Conservation (phyloP, 805 yeast species). For the Schizosaccharomyces octosporus region DNA sequence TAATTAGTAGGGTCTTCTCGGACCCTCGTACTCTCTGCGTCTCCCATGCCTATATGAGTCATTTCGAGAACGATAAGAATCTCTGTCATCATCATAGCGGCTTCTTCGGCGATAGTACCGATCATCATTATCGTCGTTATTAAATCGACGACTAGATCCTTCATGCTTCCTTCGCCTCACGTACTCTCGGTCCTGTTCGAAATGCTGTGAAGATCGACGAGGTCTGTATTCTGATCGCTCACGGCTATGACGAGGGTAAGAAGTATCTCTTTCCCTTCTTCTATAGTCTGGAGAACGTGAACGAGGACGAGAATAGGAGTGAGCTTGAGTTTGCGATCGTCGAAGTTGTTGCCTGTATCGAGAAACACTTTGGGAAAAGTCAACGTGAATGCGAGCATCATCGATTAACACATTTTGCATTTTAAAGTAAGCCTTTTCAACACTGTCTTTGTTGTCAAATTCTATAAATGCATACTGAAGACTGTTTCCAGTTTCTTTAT, state of each 20-base stretch:
- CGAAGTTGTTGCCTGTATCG: background rate
- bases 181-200: background rate
- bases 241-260: no score
- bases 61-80: no score
- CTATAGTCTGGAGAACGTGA: no score
- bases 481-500: slow-evolving; percentile 23
- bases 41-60: no score
- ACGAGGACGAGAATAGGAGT: background rate
- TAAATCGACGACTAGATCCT: background rate
- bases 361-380: slow-evolving; percentile 33
- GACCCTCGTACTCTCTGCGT: no score
- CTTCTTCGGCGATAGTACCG: background rate
- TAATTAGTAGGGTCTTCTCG: no score
- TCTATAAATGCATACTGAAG: slow-evolving; percentile 43
- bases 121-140: background rate
- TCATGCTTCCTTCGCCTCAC: background rate
- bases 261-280: no score
- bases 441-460: slow-evolving; percentile 21
- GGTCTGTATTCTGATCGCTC: no score
- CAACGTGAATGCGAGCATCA: slow-evolving; percentile 38
- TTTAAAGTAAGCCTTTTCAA: slow-evolving; percentile 37
- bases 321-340: background rate
- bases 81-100: background rate
- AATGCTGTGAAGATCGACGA: no score
- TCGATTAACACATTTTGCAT: slow-evolving; percentile 41